A percentile compares a stretch with the other conserved stretches of the same genome.
Evolutionary conservation across 1,284 basidiomycete species (phyloP).

Genomic region (Cryptococcus sp.): DNA sequence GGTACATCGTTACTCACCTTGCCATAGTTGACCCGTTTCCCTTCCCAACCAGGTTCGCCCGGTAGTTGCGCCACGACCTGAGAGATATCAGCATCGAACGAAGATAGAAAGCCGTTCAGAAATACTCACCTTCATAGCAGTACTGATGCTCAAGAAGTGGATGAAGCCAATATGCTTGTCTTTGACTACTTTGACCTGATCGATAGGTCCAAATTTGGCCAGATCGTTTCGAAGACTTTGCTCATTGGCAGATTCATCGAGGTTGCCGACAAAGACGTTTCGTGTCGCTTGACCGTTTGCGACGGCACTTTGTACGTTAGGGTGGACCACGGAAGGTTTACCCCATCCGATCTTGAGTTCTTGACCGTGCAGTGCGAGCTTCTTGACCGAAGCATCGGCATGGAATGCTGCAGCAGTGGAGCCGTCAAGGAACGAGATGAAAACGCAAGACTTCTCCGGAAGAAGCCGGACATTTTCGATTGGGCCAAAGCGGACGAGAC

Average conservation of each 20-base stretch:
- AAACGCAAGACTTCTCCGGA: constrained; percentile 97
- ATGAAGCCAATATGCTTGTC: constrained; percentile 98
- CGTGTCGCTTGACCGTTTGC: constrained; percentile 85
- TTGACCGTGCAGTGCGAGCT: constrained; percentile 82
- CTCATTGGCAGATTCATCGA: constrained; percentile 85
- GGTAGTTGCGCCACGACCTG: constrained; percentile 87
- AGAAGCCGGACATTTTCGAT: constrained; percentile 92
- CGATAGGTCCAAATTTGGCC: constrained; percentile 87
- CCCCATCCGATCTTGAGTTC: constrained; percentile 95
- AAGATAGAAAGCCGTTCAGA: neutral
- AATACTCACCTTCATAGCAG: constrained; percentile 77
- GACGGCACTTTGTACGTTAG: constrained; percentile 80
- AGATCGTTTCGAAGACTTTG: constrained; percentile 82
- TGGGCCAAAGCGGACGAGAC: constrained; percentile 96
- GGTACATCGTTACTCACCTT: constrained; percentile 59
- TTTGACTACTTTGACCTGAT: constrained; percentile 95
- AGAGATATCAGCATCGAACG: neutral
- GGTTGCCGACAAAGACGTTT: constrained; percentile 89
- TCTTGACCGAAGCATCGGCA: constrained; percentile 90
- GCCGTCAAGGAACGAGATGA: constrained; percentile 93
- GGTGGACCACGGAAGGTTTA: constrained; percentile 72
- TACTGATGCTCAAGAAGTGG: constrained; percentile 88
- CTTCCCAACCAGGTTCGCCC: constrained; percentile 85
- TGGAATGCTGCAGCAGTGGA: constrained; percentile 90
- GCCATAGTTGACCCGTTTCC: constrained; percentile 90